Evolutionary conservation across 225 moss, liverwort and hornwort genomes (phyloP).

Genomic region (Asterella californica): DNA sequence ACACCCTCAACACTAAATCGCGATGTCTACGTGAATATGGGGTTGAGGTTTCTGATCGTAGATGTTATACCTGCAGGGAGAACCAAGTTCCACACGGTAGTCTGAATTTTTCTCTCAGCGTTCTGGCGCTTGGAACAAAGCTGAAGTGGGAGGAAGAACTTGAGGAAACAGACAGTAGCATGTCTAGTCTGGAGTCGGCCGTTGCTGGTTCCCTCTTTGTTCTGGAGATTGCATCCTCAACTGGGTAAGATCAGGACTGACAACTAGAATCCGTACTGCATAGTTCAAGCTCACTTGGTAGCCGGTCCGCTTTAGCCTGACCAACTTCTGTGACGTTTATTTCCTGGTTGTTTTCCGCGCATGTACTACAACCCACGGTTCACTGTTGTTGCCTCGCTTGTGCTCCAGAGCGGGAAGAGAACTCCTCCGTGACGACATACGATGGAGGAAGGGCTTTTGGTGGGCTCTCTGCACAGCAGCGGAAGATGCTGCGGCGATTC

Average conservation of each 20-base stretch:
- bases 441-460: slow-evolving; percentile 95
- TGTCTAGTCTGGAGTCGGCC: slow-evolving; percentile 76
- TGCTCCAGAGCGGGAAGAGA: slow-evolving; percentile 68
- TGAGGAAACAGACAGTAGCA: slow-evolving; percentile 59
- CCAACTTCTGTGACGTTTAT: background rate
- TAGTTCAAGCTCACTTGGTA: background rate
- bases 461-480: slow-evolving; percentile 92
- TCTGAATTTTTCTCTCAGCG: slow-evolving; percentile 77
- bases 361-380: background rate
- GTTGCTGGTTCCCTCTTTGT: slow-evolving; percentile 86
- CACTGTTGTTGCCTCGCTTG: background rate
- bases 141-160: slow-evolving; percentile 56
- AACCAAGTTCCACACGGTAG: slow-evolving; percentile 72
- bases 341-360: background rate
- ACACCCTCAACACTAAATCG: background rate
- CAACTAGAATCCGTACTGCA: background rate
- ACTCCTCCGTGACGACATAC: slow-evolving; percentile 80
- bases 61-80: slow-evolving; percentile 45
- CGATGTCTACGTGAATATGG: background rate
- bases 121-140: slow-evolving; percentile 79
- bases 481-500: slow-evolving; percentile 81
- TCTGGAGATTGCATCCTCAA: slow-evolving; percentile 74
- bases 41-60: background rate
- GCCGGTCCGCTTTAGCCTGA: background rate
- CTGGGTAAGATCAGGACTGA: slow-evolving; percentile 44